Conservation (phyloP, 2,329 filamentous ascomycete species). For the Cladophialophora yegresii region DNA sequence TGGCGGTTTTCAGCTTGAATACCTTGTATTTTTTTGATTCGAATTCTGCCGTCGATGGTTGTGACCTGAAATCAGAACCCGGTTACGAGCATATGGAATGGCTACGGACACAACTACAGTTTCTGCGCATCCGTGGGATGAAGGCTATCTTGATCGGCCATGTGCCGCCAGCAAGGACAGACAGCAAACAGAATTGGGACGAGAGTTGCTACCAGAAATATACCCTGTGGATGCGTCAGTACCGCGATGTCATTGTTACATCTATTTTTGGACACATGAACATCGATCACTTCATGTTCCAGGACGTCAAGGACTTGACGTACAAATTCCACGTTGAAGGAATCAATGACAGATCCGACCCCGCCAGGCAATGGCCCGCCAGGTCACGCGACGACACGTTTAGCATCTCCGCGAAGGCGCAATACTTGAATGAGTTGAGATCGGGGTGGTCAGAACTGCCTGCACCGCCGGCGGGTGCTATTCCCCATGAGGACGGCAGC, state of each 20-base stretch:
- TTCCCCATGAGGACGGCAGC: constrained; percentile 15
- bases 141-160: constrained; percentile 95
- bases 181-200: constrained; percentile 86
- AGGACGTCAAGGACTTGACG: constrained; percentile 77
- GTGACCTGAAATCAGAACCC: constrained; percentile 73
- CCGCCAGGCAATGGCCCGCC: constrained; percentile 21
- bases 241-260: constrained; percentile 81
- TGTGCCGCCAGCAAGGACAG: constrained; percentile 84
- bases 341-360: constrained; percentile 50
- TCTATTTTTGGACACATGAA: constrained; percentile 96
- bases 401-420: constrained; percentile 65
- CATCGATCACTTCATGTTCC: constrained; percentile 92
- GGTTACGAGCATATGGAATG: constrained; percentile 96
- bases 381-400: constrained; percentile 52
- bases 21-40: constrained; percentile 94
- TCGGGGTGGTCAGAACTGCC: constrained; percentile 77
- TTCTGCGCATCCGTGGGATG: constrained; percentile 79
- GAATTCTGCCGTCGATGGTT: constrained; percentile 92
- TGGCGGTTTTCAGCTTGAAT: constrained; percentile 92
- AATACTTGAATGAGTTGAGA: constrained; percentile 78
- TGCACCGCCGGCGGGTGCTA: constrained; percentile 46
- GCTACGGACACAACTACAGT: constrained; percentile 83
- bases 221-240: constrained; percentile 84
- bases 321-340: constrained; percentile 38
- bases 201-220: constrained; percentile 99